These are phyloP conservation scores for Alternaria sp. DNA, from an alignment of 2,329 filamentous ascomycete species.

Conservation along the genomic window DNA sequence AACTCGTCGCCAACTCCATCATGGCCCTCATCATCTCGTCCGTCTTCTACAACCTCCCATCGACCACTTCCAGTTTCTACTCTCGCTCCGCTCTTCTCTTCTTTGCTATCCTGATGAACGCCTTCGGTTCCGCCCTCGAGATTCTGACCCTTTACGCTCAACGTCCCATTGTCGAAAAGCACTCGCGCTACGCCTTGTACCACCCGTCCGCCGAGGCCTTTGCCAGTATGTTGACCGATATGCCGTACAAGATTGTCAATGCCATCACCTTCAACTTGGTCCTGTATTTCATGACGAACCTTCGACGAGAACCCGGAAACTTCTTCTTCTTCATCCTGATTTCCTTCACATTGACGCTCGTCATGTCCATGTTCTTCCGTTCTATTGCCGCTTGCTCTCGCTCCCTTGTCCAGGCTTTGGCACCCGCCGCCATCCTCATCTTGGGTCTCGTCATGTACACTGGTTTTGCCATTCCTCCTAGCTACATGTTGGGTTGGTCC, in stretches of 20 bases:
- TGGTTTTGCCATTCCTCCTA: conserved; percentile 67
- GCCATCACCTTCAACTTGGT: conserved; percentile 79
- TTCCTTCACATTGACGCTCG: conserved; percentile 75
- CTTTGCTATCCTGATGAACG: conserved; percentile 88
- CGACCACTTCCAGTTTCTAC: conserved; percentile 77
- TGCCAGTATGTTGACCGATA: conserved; percentile 83
- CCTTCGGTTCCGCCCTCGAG: conserved; percentile 81
- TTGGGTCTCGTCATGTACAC: conserved; percentile 73
- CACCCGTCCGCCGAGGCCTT: conserved; percentile 90
- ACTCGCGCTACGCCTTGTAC: conserved; percentile 84
- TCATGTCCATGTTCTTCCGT: conserved; percentile 89
- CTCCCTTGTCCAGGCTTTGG: conserved; percentile 67
- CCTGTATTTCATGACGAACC: conserved; percentile 87
- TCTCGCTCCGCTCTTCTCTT: conserved; percentile 82
- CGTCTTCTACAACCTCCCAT: conserved; percentile 80
- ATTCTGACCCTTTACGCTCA: conserved; percentile 88
- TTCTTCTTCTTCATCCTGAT: conserved; percentile 90
- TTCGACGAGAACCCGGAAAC: conserved; percentile 74
- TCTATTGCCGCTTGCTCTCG: conserved; percentile 80
- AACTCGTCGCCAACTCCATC: conserved; percentile 74
- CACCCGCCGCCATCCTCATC: conserved; percentile 66
- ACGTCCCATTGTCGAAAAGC: conserved; percentile 92
- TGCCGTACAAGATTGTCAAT: conserved; percentile 84
- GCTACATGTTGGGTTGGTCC: conserved; percentile 80
- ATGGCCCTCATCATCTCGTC: conserved; percentile 82